Percentiles rank a stretch among this genome's conserved stretches.
Evolutionary conservation across 257 asterid species (phyloP).

Genomic region (Fraxinus quadrangulata): DNA sequence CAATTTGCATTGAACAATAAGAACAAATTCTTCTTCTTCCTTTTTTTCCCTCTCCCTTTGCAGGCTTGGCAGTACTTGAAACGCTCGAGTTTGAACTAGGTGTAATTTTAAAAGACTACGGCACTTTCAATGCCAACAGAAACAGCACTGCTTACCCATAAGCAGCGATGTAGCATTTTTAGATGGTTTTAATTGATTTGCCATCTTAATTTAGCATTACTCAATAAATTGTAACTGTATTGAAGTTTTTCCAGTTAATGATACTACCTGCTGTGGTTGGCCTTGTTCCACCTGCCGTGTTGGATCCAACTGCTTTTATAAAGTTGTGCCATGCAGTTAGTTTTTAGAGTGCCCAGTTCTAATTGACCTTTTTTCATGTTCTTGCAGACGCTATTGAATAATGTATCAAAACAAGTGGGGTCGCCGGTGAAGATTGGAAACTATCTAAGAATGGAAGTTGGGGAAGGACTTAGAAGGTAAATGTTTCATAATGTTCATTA

Average conservation of each 20-base stretch:
- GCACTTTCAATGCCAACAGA: neutral
- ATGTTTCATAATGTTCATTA: neutral
- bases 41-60: neutral
- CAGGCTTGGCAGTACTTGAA: slow-evolving; percentile 6
- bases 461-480: slow-evolving; percentile 83
- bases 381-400: slow-evolving; percentile 64
- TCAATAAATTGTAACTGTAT: neutral
- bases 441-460: slow-evolving; percentile 89
- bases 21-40: neutral
- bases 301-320: neutral
- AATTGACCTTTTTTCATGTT: slow-evolving; percentile 25
- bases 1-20: neutral
- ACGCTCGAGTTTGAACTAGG: neutral
- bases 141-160: neutral
- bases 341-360: neutral
- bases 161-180: no score
- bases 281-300: neutral
- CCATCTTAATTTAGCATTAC: no score
- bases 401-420: slow-evolving; percentile 81
- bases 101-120: neutral
- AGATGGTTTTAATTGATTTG: no score
- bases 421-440: slow-evolving; percentile 72
- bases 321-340: slow-evolving; percentile 15
- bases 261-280: neutral
- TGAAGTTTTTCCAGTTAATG: neutral